Percentiles rank a stretch among this genome's conserved stretches.
Conservation (phyloP, 192 early-diverging fungal species). For the Diversispora epigaea region DNA sequence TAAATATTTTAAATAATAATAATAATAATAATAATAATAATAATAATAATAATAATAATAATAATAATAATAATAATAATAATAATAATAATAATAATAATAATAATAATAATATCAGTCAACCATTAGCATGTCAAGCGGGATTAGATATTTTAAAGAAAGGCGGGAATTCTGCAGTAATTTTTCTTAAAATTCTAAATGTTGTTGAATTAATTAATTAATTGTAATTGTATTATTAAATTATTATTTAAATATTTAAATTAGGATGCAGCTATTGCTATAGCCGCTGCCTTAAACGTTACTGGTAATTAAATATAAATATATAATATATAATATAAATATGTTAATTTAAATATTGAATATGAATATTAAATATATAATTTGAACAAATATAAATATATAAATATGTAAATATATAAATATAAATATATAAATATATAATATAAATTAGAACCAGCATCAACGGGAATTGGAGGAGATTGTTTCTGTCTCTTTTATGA, state of each 20-base stretch:
- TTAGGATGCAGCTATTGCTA: slow-evolving; percentile 62
- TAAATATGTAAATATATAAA: background rate
- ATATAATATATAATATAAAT: too few relatives aligned
- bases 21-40: too few relatives aligned
- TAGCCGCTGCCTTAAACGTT: slow-evolving; percentile 69
- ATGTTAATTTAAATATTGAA: background rate
- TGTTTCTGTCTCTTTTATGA: slow-evolving; percentile 78
- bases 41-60: background rate
- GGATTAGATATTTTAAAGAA: slow-evolving; percentile 60
- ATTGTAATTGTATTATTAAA: background rate
- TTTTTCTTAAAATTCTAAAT: background rate
- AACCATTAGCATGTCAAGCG: slow-evolving; percentile 70
- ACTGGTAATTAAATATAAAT: slow-evolving; percentile 45
- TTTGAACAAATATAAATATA: background rate
- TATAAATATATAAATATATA: slow-evolving; percentile 43
- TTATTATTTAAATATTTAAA: background rate
- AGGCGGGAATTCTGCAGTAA: slow-evolving; percentile 77
- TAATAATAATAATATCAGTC: slow-evolving; percentile 40
- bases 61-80: background rate
- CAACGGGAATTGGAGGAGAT: slow-evolving; percentile 80
- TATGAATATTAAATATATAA: background rate
- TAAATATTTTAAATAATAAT: too few relatives aligned
- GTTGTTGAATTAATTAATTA: background rate
- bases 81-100: background rate
- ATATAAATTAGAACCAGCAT: slow-evolving; percentile 61